These are phyloP conservation scores for Wallacemonas sp. DNA, from an alignment of 208 protist species.

Conservation along the genomic window DNA sequence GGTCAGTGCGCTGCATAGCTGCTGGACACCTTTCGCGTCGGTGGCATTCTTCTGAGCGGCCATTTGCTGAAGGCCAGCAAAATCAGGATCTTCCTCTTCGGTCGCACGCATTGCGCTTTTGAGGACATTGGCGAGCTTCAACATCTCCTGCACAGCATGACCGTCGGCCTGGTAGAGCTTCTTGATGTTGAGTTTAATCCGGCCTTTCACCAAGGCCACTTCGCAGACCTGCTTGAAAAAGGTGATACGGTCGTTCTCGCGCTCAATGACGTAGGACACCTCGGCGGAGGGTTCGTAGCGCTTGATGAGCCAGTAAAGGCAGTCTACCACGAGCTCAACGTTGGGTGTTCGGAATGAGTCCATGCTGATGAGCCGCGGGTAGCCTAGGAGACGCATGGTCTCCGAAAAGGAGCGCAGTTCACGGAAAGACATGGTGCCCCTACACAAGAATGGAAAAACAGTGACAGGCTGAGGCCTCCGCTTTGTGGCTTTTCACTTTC, in stretches of 20 bases:
- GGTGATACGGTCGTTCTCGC: slow-evolving; percentile 85
- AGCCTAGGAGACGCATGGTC: slow-evolving; percentile 95
- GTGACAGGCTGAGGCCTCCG: too few species aligned
- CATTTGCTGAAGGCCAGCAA: slow-evolving; percentile 78
- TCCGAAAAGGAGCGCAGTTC: slow-evolving; percentile 94
- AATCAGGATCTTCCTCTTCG: slow-evolving; percentile 70
- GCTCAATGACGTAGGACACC: slow-evolving; percentile 89
- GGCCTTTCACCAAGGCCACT: slow-evolving; percentile 77
- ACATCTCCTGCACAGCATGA: slow-evolving; percentile 95
- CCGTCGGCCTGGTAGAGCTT: slow-evolving; percentile 94
- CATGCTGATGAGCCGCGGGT: slow-evolving; percentile 94
- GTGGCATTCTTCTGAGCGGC: slow-evolving; percentile 79
- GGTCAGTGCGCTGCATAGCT: slow-evolving; percentile 90
- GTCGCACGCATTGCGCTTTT: slow-evolving; percentile 86
- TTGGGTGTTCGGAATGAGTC: slow-evolving; percentile 96
- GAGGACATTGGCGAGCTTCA: slow-evolving; percentile 92
- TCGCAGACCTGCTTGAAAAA: slow-evolving; percentile 94
- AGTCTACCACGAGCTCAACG: slow-evolving; percentile 94
- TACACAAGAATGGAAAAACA: not conserved
- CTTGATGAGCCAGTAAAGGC: slow-evolving; percentile 92
- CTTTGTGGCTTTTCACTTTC: too few species aligned
- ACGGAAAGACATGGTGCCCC: slow-evolving; percentile 84
- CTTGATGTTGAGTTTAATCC: slow-evolving; percentile 94
- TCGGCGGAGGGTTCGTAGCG: slow-evolving; percentile 92
- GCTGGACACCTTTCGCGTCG: slow-evolving; percentile 85